These are phyloP conservation scores for Oxytropis ochrocephala DNA, from an alignment of 306 rosid genomes.

Conservation along the genomic window DNA sequence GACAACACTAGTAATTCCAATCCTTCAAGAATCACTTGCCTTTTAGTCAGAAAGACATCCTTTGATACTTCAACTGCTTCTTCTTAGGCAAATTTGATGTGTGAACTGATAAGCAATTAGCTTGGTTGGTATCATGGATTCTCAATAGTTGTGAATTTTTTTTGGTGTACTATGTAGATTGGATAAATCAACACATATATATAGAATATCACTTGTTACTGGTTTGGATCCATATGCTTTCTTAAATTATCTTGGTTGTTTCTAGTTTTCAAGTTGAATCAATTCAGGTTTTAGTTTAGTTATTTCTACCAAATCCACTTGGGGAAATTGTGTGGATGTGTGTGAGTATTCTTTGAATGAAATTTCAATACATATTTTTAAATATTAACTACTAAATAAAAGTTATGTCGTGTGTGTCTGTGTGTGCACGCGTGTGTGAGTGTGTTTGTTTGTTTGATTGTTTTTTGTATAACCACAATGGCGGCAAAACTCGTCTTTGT, in stretches of 20 bases:
- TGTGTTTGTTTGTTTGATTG: no score
- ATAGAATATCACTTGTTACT: conserved; percentile 7
- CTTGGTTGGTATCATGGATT: conserved; percentile 4
- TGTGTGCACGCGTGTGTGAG: no score
- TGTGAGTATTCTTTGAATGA: no score
- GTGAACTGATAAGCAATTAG: background rate
- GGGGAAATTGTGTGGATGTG: no score
- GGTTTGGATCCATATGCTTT: conserved; percentile 16
- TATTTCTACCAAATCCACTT: background rate
- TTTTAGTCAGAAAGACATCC: conserved; percentile 71
- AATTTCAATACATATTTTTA: no score
- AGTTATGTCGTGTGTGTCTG: no score
- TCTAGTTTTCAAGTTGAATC: background rate
- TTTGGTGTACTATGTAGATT: conserved; percentile 18
- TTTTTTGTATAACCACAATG: no score
- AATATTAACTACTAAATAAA: no score
- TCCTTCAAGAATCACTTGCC: conserved; percentile 75
- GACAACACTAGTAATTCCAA: conserved; percentile 61
- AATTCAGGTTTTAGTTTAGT: background rate
- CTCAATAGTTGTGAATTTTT: conserved; percentile 2
- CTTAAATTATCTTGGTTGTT: background rate
- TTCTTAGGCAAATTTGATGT: conserved; percentile 29
- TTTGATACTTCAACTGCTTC: conserved; percentile 57
- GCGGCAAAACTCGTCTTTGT: no score
- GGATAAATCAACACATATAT: conserved; percentile 22